These are phyloP conservation scores for Phtheirospermum japonicum DNA, from an alignment of 257 asterid species.

Conservation along the genomic window DNA sequence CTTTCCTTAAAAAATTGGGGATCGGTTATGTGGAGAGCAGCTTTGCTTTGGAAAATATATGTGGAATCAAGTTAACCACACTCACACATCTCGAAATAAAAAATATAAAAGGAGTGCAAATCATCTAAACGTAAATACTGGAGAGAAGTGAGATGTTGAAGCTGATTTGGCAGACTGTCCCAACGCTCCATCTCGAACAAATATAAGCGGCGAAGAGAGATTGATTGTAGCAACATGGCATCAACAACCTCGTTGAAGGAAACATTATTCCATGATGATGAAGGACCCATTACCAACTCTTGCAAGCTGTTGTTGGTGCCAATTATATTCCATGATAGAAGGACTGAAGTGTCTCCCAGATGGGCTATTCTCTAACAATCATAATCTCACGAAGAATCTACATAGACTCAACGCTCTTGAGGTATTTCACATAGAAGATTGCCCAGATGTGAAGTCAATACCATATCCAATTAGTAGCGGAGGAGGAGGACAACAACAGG, in stretches of 20 bases:
- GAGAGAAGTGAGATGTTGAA: constrained; percentile 25
- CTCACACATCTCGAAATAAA: too few species aligned
- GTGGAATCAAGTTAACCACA: constrained; percentile 18
- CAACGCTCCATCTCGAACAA: constrained; percentile 7
- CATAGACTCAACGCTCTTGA: too few species aligned
- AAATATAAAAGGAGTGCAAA: not conserved
- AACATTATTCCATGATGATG: constrained; percentile 5
- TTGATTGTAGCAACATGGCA: not conserved
- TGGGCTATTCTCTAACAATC: not conserved
- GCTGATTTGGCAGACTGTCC: constrained; percentile 19
- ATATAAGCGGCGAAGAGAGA: accelerated
- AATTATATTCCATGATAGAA: not conserved
- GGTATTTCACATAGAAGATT: too few species aligned
- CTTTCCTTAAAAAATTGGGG: not conserved
- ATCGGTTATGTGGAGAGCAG: not conserved
- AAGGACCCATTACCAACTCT: not conserved
- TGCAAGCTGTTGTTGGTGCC: constrained; percentile 7
- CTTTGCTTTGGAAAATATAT: constrained; percentile 15
- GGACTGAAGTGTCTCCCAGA: too few species aligned
- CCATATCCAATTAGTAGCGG: too few species aligned
- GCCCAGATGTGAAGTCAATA: too few species aligned
- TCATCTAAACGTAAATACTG: accelerated
- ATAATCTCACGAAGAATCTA: too few species aligned
- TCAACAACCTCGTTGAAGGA: constrained; percentile 7
- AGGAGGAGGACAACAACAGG: too few species aligned